Evolutionary conservation across 768 basidiomycete genomes (phyloP).

Genomic region (Pleurotus pulmonarius): DNA sequence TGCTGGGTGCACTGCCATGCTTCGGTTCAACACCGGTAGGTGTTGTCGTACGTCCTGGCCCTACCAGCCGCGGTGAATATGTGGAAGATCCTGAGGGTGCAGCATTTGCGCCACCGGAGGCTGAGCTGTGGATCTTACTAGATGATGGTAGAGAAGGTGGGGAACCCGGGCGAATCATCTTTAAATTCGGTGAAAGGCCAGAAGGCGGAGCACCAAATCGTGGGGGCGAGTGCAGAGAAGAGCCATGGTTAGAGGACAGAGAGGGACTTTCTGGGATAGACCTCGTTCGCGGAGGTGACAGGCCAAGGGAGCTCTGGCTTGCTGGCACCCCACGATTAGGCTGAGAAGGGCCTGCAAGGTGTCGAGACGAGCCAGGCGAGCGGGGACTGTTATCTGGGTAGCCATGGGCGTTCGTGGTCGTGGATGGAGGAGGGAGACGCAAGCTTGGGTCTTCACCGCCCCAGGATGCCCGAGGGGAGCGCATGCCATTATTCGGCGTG

Average conservation of each 20-base stretch:
- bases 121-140: constrained; percentile 4
- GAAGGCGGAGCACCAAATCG: constrained; percentile 20
- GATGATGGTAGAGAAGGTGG: constrained; percentile 10
- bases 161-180: constrained; percentile 11
- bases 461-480: constrained; percentile 32
- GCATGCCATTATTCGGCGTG: constrained; percentile 20
- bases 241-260: constrained; percentile 12
- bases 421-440: constrained; percentile 27
- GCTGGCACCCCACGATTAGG: constrained; percentile 19
- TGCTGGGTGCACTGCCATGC: constrained; percentile 4
- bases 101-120: constrained; percentile 6
- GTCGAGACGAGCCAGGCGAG: constrained; percentile 39
- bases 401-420: constrained; percentile 21
- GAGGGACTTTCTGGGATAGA: constrained; percentile 24
- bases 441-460: constrained; percentile 26
- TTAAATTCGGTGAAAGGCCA: constrained; percentile 13
- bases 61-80: constrained; percentile 16
- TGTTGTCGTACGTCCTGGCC: constrained; percentile 19
- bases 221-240: constrained; percentile 20
- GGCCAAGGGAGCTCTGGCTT: constrained; percentile 24
- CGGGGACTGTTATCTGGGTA: constrained; percentile 29
- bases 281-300: constrained; percentile 34
- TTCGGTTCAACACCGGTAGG: constrained; percentile 18
- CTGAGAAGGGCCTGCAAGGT: constrained; percentile 16
- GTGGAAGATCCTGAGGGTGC: constrained; percentile 12